These are phyloP conservation scores for Pleomassaria siparia DNA, from an alignment of 2,329 filamentous ascomycete species.

Conservation along the genomic window DNA sequence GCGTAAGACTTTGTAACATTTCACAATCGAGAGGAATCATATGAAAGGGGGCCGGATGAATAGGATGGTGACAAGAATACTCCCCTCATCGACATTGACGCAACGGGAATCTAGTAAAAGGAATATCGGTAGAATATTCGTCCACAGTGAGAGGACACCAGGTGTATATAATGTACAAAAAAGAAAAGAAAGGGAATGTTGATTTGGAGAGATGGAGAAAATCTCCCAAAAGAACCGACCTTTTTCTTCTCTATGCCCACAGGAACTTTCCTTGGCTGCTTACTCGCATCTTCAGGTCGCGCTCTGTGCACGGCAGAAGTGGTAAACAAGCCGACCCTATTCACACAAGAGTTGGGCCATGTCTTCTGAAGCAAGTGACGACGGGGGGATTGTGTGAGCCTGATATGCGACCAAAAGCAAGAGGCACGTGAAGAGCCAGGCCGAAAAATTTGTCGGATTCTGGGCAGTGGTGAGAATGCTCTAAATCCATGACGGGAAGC, in stretches of 20 bases:
- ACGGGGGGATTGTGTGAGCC: neutral
- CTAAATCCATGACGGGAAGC: conserved; percentile 10
- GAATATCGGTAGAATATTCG: too few species aligned
- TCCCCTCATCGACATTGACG: too few species aligned
- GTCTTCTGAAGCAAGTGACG: neutral
- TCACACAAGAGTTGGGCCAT: neutral
- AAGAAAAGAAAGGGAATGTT: too few species aligned
- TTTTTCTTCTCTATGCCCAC: neutral
- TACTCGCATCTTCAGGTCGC: conserved; percentile 1
- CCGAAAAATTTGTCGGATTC: conserved; percentile 19
- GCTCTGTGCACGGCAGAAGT: conserved; percentile 9
- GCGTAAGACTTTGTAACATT: too few species aligned
- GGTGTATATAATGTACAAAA: too few species aligned
- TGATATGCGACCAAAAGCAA: conserved; percentile 17
- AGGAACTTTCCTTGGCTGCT: neutral
- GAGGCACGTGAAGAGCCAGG: conserved; percentile 35
- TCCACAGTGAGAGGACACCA: too few species aligned
- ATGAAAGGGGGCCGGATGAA: too few species aligned
- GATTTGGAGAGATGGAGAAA: neutral
- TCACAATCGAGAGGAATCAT: too few species aligned
- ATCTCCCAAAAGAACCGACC: neutral
- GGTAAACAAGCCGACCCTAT: conserved; percentile 1
- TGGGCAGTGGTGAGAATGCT: conserved; percentile 13
- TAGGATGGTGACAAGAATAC: too few species aligned
- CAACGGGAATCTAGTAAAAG: too few species aligned